Evolutionary conservation across 169 alveolate species (phyloP).

Genomic region (Cryptosporidium andersoni): DNA sequence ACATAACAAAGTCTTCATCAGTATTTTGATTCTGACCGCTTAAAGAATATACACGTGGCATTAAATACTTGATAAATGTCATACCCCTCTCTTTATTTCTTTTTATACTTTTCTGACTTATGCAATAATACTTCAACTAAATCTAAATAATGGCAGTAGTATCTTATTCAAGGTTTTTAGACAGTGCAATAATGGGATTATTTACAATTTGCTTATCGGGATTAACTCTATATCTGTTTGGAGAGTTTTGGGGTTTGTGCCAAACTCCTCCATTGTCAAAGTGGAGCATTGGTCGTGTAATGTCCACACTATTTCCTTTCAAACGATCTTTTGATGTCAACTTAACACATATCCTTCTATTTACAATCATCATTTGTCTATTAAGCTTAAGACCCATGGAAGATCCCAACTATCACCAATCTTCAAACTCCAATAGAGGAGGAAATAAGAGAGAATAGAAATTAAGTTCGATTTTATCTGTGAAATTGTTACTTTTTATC

Average conservation of each 20-base stretch:
- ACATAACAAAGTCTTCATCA: background rate
- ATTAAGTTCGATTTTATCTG: background rate
- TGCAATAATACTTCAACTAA: background rate
- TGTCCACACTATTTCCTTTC: constrained; percentile 77
- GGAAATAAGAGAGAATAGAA: background rate
- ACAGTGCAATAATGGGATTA: constrained; percentile 76
- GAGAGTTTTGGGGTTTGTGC: constrained; percentile 76
- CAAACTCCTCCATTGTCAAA: constrained; percentile 74
- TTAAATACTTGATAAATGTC: background rate
- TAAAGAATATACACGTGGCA: background rate
- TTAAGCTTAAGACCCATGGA: constrained; percentile 70
- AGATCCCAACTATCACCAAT: background rate
- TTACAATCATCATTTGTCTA: constrained; percentile 73
- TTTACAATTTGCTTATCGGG: constrained; percentile 77
- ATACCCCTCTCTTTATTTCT: no score
- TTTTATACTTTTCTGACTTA: no score
- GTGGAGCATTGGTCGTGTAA: constrained; percentile 75
- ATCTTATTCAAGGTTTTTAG: constrained; percentile 60
- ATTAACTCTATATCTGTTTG: constrained; percentile 75
- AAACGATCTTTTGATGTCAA: constrained; percentile 75
- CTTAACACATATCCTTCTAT: constrained; percentile 76
- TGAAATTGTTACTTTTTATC: background rate
- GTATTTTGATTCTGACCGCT: background rate
- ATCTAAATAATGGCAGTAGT: constrained; percentile 53
- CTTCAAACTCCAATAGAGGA: background rate